Evolutionary conservation across 169 alveolate genomes (phyloP).

Genomic region (Ichthyophthirius multifiliis): DNA sequence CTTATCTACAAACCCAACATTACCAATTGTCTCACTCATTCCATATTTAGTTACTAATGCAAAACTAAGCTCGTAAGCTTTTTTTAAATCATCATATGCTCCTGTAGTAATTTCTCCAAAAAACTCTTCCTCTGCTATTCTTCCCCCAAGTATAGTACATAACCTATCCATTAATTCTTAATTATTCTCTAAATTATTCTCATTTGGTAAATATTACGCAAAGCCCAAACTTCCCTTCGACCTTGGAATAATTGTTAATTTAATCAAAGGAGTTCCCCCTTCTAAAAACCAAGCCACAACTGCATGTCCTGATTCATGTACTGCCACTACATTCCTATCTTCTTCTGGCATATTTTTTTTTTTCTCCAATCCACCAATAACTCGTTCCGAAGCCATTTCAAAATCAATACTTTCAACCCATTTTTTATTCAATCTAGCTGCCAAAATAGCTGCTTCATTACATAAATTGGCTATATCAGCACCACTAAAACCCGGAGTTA

Average conservation of each 20-base stretch:
- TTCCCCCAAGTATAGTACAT: slow-evolving; percentile 96
- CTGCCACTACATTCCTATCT: slow-evolving; percentile 93
- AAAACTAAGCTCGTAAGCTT: slow-evolving; percentile 52
- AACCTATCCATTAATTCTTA: slow-evolving; percentile 94
- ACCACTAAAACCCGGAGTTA: slow-evolving; percentile 97
- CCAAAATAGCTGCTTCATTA: slow-evolving; percentile 98
- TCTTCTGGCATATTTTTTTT: slow-evolving; percentile 82
- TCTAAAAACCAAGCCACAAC: slow-evolving; percentile 97
- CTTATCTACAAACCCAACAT: slow-evolving; percentile 46
- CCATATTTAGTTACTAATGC: slow-evolving; percentile 62
- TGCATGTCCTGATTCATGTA: slow-evolving; percentile 99
- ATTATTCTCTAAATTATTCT: slow-evolving; percentile 86
- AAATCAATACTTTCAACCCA: slow-evolving; percentile 68
- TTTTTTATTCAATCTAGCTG: slow-evolving; percentile 91
- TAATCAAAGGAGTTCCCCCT: slow-evolving; percentile 93
- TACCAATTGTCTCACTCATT: slow-evolving; percentile 58
- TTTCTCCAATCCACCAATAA: slow-evolving; percentile 94
- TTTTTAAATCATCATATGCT: slow-evolving; percentile 68
- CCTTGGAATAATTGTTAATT: slow-evolving; percentile 96
- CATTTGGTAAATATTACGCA: slow-evolving; percentile 95
- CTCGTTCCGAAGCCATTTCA: slow-evolving; percentile 94
- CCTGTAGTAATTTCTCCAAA: slow-evolving; percentile 81
- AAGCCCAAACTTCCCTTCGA: slow-evolving; percentile 96
- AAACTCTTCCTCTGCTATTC: slow-evolving; percentile 96
- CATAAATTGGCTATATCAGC: slow-evolving; percentile 97